Percentiles rank a stretch among this genome's conserved stretches.
These are phyloP conservation scores for Cucurbita maxima DNA, from an alignment of 306 rosid genomes.

Conservation along the genomic window DNA sequence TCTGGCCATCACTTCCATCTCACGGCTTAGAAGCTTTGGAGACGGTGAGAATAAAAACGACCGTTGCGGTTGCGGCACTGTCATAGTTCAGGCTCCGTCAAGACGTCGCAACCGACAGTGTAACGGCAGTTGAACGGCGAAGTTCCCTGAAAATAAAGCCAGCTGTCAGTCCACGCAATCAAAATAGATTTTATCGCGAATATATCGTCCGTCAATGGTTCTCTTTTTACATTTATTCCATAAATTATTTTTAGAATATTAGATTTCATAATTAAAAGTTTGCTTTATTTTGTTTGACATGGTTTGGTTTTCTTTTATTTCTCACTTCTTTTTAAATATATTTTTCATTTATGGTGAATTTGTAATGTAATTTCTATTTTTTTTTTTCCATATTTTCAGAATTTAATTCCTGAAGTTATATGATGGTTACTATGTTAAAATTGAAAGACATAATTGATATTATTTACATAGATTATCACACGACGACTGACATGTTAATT, in stretches of 20 bases:
- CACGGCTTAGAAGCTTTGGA: not conserved
- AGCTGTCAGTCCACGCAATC: not conserved
- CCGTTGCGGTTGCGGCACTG: not conserved
- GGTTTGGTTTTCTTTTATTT: not conserved
- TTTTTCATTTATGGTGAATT: not conserved
- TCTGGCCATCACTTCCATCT: not conserved
- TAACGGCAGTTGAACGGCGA: constrained; percentile 1
- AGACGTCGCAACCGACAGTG: constrained; percentile 1
- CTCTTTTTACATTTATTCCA: not conserved
- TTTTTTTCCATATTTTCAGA: not conserved
- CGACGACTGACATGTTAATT: too few relatives aligned
- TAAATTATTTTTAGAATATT: not conserved
- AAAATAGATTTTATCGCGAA: not conserved
- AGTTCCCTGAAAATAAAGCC: not conserved
- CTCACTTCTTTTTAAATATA: not conserved
- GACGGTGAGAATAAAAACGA: not conserved
- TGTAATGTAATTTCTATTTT: too few relatives aligned
- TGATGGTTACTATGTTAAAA: too few relatives aligned
- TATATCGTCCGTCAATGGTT: not conserved
- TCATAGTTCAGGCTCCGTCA: not conserved
- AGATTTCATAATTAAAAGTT: not conserved
- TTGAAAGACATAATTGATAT: too few relatives aligned
- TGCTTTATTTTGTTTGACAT: not conserved
- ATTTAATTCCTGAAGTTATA: too few relatives aligned
- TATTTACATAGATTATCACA: too few relatives aligned